Evolutionary conservation across 495 filamentous ascomycete species (phyloP), one percentile per base, ranked within the genome.

Genomic region (Xylaria scruposa): DNA sequence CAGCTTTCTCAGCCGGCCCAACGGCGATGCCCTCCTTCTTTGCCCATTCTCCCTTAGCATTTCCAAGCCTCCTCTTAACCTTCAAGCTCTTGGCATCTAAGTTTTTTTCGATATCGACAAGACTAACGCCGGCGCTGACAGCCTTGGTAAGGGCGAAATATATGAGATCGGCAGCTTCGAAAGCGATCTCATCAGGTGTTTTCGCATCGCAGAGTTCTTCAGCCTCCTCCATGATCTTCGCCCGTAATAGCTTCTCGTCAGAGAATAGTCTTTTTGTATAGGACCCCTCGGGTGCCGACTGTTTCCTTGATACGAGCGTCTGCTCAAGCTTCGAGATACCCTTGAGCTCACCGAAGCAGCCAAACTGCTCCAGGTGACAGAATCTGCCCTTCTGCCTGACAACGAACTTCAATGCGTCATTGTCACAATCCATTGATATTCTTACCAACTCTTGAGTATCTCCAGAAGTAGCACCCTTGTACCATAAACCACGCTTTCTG

Each of bases 211-310:
- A 98, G 38, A 99, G 84, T 82, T 99, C 96, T 72, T 94, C 91
- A 3, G 96, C 96, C 79, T 99, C 96, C 81, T 99, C 96, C 91
- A 97, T 96, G 53, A 99, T 97, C 86, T 99, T 99, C 3, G 96
- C 97, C 44, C 92, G 87, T 19, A 97, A 83, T 24, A 98, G 88
- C 81, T 96, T 93, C 68, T 93, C 89, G 69, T 98, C 97, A 33
- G 91, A 93, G 85, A 98, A 99, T 10, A 99, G 83, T 21, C 96
- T 86, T 42, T 93, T 93, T 17, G 96, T 99, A 79, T 99, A 99
- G 19, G 96, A 98, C 0, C 94, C 95, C 70, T 86, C 87, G 3
- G 95, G 95, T 0, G 96, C 94, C 12, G 91, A 91, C 6, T 83
- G 81, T 78, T 97, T 97, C 72, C 96, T 90, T 9, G 88, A 88